These are phyloP conservation scores for Coemansia sp. DNA, from an alignment of 192 early-diverging fungal genomes.

Conservation along the genomic window DNA sequence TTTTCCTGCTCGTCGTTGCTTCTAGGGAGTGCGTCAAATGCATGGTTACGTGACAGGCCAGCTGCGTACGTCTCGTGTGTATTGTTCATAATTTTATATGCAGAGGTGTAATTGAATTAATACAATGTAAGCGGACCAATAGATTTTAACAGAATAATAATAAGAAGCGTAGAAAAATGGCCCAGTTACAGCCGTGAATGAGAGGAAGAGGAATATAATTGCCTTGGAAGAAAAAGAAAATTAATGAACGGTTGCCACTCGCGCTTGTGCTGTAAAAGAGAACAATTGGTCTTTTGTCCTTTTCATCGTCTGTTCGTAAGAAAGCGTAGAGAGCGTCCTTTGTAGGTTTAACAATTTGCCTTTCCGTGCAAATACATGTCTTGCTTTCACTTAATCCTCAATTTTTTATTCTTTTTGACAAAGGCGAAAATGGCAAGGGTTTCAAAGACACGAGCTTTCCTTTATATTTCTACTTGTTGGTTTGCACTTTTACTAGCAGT, in stretches of 20 bases:
- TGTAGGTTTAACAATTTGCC: background rate
- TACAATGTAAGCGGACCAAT: too few species aligned
- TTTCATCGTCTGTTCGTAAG: background rate
- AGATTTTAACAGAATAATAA: too few species aligned
- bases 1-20: background rate
- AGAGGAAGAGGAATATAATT: too few species aligned
- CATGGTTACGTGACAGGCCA: conserved; percentile 24
- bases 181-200: too few species aligned
- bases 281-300: background rate
- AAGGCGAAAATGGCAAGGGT: background rate
- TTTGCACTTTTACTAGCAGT: too few species aligned
- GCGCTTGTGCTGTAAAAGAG: background rate
- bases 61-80: conserved; percentile 9
- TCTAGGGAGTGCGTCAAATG: conserved; percentile 23
- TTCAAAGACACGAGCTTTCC: too few species aligned
- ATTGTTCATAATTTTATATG: background rate
- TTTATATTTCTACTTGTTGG: too few species aligned
- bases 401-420: background rate
- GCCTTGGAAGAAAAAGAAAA: too few species aligned
- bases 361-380: too few species aligned
- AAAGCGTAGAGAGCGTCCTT: conserved; percentile 1
- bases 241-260: background rate
- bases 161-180: too few species aligned
- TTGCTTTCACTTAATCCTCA: too few species aligned
- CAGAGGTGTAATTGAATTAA: too few species aligned